These are phyloP conservation scores for Penicillium olsonii DNA, from an alignment of 2,329 filamentous ascomycete genomes.

Conservation along the genomic window DNA sequence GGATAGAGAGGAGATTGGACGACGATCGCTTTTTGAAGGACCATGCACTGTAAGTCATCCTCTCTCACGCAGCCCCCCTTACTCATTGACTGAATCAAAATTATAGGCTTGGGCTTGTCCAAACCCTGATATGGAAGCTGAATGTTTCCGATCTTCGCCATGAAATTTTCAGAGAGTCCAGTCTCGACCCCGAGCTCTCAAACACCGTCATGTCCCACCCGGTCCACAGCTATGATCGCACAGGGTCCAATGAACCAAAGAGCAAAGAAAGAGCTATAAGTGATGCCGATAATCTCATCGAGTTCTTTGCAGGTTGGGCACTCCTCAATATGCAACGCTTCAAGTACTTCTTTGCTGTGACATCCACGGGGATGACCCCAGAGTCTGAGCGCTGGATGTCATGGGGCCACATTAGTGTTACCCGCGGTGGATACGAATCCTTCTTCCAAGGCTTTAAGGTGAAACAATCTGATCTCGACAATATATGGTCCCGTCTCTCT, in stretches of 20 bases:
- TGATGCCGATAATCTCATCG: slow-evolving; percentile 39
- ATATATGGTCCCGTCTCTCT: no score
- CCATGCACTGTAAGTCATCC: slow-evolving; percentile 8
- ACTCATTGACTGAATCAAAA: not conserved
- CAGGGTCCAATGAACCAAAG: slow-evolving; percentile 21
- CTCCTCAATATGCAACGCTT: slow-evolving; percentile 34
- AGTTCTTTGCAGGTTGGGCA: slow-evolving; percentile 43
- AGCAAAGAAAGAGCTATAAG: slow-evolving; percentile 29
- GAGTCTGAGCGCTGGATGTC: slow-evolving; percentile 8
- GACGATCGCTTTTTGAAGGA: slow-evolving; percentile 1
- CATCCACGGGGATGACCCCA: slow-evolving; percentile 12
- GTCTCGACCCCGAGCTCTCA: slow-evolving; percentile 25
- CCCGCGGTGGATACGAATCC: not conserved
- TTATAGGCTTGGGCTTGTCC: slow-evolving; percentile 10
- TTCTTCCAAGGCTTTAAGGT: slow-evolving; percentile 10
- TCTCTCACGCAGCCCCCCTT: no score
- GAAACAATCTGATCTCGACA: not conserved
- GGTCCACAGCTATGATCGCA: slow-evolving; percentile 32
- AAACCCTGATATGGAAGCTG: slow-evolving; percentile 25
- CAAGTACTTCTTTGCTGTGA: slow-evolving; percentile 32
- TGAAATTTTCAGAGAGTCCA: slow-evolving; percentile 11
- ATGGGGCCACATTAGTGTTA: slow-evolving; percentile 16
- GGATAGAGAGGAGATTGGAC: slow-evolving; percentile 32
- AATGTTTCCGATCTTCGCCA: slow-evolving; percentile 20
- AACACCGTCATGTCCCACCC: slow-evolving; percentile 33